Conservation (phyloP, 2,329 filamentous ascomycete genomes). For the Talaromyces amestolkiae region DNA sequence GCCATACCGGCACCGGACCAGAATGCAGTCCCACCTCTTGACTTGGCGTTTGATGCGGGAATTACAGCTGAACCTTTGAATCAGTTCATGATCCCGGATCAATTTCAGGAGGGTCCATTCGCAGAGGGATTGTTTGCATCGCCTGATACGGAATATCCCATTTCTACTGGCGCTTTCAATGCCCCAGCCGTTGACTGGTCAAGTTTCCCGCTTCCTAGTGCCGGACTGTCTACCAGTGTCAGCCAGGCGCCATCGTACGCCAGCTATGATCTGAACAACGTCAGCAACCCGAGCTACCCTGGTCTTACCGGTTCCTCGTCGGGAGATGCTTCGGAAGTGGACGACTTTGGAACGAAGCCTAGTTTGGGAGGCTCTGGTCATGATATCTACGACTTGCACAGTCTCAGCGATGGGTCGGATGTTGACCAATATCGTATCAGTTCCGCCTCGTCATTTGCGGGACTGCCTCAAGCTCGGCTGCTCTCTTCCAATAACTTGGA, state of each 20-base stretch:
- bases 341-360: slow-evolving; percentile 42
- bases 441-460: slow-evolving; percentile 44
- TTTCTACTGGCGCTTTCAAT: slow-evolving; percentile 39
- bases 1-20: slow-evolving; percentile 31
- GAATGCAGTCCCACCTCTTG: slow-evolving; percentile 38
- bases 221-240: slow-evolving; percentile 36
- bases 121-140: slow-evolving; percentile 44
- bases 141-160: slow-evolving; percentile 42
- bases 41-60: slow-evolving; percentile 36
- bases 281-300: slow-evolving; percentile 35
- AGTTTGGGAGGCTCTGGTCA: slow-evolving; percentile 28
- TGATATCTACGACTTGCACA: slow-evolving; percentile 40
- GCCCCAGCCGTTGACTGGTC: slow-evolving; percentile 50
- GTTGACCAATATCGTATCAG: slow-evolving; percentile 43
- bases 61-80: slow-evolving; percentile 34
- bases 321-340: slow-evolving; percentile 50
- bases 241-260: slow-evolving; percentile 48
- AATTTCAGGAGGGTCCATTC: slow-evolving; percentile 37
- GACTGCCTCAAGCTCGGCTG: slow-evolving; percentile 42
- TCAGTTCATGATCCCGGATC: slow-evolving; percentile 38
- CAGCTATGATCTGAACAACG: slow-evolving; percentile 46
- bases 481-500: slow-evolving; percentile 41
- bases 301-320: slow-evolving; percentile 47
- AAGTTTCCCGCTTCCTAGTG: slow-evolving; percentile 42
- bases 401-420: slow-evolving; percentile 42